Conservation (phyloP, 352 stramenopile genomes). For the Phytophthora crassamura region DNA sequence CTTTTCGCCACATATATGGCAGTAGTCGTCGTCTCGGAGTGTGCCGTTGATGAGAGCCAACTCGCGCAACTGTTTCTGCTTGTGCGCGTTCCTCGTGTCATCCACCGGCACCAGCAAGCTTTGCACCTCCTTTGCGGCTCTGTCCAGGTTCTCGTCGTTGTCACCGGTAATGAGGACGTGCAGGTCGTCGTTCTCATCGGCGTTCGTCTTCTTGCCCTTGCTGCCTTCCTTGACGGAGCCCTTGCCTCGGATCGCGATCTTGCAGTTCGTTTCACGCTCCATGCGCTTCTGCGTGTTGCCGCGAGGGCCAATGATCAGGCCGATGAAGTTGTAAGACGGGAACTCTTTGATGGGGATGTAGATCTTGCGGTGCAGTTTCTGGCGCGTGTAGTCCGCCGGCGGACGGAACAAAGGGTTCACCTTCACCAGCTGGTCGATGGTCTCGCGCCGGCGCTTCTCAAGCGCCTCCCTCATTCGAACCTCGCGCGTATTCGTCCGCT, state of each 20-base stretch:
- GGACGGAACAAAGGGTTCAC: slow-evolving; percentile 93
- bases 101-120: slow-evolving; percentile 92
- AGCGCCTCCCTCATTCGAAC: slow-evolving; percentile 93
- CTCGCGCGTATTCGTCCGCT: slow-evolving; percentile 97
- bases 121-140: slow-evolving; percentile 90
- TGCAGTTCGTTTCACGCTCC: slow-evolving; percentile 98
- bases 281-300: slow-evolving; percentile 99
- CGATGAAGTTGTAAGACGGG: slow-evolving; percentile 99
- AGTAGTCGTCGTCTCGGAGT: slow-evolving; percentile 97
- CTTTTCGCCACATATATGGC: slow-evolving; percentile 98
- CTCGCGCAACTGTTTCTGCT: slow-evolving; percentile 98
- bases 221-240: slow-evolving; percentile 98
- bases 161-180: slow-evolving; percentile 96
- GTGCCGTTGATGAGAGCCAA: slow-evolving; percentile 99
- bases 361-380: slow-evolving; percentile 96
- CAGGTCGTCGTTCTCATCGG: slow-evolving; percentile 96
- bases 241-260: slow-evolving; percentile 98
- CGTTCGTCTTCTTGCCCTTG: slow-evolving; percentile 92
- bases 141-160: slow-evolving; percentile 87
- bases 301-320: slow-evolving; percentile 98
- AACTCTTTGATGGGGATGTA: slow-evolving; percentile 98
- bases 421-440: slow-evolving; percentile 97
- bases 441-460: slow-evolving; percentile 89
- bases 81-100: slow-evolving; percentile 95
- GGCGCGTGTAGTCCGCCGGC: slow-evolving; percentile 88